phyloP scores from a whole-genome alignment of 1,139 yeast genomes.

The Yamadazyma siamensis region DNA sequence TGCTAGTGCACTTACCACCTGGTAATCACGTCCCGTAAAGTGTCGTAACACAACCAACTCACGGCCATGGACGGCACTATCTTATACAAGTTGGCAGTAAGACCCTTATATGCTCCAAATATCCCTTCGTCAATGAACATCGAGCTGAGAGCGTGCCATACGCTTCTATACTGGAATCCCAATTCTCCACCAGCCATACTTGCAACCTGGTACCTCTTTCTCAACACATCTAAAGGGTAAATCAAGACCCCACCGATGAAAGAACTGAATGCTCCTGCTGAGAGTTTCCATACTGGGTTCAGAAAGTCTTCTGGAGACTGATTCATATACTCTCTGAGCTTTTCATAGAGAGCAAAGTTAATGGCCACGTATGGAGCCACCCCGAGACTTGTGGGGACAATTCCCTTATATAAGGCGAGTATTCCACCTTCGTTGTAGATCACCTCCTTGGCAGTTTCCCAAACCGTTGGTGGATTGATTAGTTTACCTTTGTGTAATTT shows the following conservation, averaged over 20 bases:
- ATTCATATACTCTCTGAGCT: slow-evolving; percentile 57
- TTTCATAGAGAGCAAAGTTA: slow-evolving; percentile 87
- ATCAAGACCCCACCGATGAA: slow-evolving; percentile 77
- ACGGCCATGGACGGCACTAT: slow-evolving; percentile 96
- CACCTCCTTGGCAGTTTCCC: slow-evolving; percentile 54
- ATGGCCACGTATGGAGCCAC: slow-evolving; percentile 96
- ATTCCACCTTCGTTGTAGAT: slow-evolving; percentile 80
- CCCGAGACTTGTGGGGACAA: slow-evolving; percentile 85
- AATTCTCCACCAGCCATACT: slow-evolving; percentile 74
- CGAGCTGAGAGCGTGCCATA: slow-evolving; percentile 64
- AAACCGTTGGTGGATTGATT: slow-evolving; percentile 64
- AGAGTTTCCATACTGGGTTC: slow-evolving; percentile 55
- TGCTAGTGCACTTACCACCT: slow-evolving; percentile 34
- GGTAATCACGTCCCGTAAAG: slow-evolving; percentile 44
- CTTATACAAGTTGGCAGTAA: slow-evolving; percentile 83
- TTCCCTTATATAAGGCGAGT: slow-evolving; percentile 74
- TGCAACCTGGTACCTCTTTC: slow-evolving; percentile 89
- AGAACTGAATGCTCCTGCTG: slow-evolving; percentile 75
- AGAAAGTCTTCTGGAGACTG: slow-evolving; percentile 31
- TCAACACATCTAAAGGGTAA: slow-evolving; percentile 84
- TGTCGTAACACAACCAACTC: slow-evolving; percentile 85
- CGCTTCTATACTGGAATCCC: slow-evolving; percentile 77
- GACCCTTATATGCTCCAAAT: slow-evolving; percentile 81
- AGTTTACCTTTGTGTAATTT: slow-evolving; percentile 45
- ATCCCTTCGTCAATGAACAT: slow-evolving; percentile 75